Evolutionary conservation across 2,329 filamentous ascomycete genomes (phyloP), one percentile per base, ranked within the genome.

Genomic region (Incumbomyces delicatus): DNA sequence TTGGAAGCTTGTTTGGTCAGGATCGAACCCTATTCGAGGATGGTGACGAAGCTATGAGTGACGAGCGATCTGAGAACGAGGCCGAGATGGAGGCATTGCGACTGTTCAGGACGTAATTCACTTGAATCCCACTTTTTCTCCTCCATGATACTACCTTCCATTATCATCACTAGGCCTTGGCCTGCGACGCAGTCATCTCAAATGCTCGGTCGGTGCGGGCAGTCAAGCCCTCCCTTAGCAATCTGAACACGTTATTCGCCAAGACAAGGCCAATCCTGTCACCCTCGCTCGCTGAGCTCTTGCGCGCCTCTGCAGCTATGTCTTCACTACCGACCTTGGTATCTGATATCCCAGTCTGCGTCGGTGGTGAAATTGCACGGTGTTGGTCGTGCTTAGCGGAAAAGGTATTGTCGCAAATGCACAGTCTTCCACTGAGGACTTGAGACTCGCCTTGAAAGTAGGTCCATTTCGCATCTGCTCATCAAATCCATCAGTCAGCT

Each of bases 1-100:
- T 89, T 61, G 80, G 80, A 12, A 83, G 82, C 20, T 64, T 89
- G 53, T 78, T 90, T 53, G 85, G 85, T 0, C 80, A 83, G 58
- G 81, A 79, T 62, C 73, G 83, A 61, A 70, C 74, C 56, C 66
- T 88, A 46, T 72, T 76, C 38, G 83, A 62, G 12, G 58, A 46
- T 12, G 52, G 45, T 27, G 74, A 72, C 37, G 57, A 57, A 16
- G 57, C 53, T 36, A 53, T 55, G 40, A 56, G 54, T 22, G 56
- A 52, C 10, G 55, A 58, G 47, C 46, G 44, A n/a, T 42, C 45
- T 12, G 51, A 40, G 2, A 44, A 49, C 37, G 51, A 22, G 5
- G 38, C 48, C 12, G 61, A 63, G 39, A 62, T 59, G 44, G 58
- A 52, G 36, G 63, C 60, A 22, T 57, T 66, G 50, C 60, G 56